These are phyloP conservation scores for Coffea eugenioides DNA, from an alignment of 257 asterid genomes.

Conservation along the genomic window DNA sequence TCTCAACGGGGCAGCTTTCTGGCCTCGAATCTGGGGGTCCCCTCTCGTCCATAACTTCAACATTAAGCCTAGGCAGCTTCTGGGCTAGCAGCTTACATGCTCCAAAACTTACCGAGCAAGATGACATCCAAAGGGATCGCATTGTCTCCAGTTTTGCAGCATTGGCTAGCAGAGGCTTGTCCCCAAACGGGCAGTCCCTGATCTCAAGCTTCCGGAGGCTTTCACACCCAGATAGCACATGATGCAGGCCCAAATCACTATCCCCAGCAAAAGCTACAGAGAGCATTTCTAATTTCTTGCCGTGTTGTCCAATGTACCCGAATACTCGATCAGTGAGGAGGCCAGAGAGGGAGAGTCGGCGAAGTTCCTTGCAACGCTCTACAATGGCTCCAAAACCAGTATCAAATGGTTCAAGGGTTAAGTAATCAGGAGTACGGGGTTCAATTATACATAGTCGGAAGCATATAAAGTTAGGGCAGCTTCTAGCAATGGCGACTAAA, in stretches of 20 bases:
- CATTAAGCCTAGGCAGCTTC: constrained; percentile 79
- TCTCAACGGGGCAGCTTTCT: constrained; percentile 68
- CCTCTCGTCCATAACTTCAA: constrained; percentile 90
- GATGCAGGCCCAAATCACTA: constrained; percentile 81
- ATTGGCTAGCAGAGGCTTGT: constrained; percentile 90
- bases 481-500: constrained; percentile 64
- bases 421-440: constrained; percentile 73
- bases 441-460: constrained; percentile 86
- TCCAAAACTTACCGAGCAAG: constrained; percentile 85
- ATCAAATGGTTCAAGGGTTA: constrained; percentile 76
- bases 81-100: constrained; percentile 87
- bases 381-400: constrained; percentile 95
- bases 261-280: constrained; percentile 98
- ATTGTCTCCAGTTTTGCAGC: constrained; percentile 97
- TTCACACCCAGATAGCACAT: constrained; percentile 85
- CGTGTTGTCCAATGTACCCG: constrained; percentile 72
- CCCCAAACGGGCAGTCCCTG: constrained; percentile 95
- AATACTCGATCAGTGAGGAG: constrained; percentile 82
- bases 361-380: constrained; percentile 65
- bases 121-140: constrained; percentile 99
- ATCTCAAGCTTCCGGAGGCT: constrained; percentile 90
- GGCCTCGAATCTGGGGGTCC: constrained; percentile 81
- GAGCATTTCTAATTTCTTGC: constrained; percentile 90
- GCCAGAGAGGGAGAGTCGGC: constrained; percentile 88
- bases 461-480: constrained; percentile 66